Base-by-base conservation (phyloP, 257 asterid genomes). In the Solanum chilense region DNA sequence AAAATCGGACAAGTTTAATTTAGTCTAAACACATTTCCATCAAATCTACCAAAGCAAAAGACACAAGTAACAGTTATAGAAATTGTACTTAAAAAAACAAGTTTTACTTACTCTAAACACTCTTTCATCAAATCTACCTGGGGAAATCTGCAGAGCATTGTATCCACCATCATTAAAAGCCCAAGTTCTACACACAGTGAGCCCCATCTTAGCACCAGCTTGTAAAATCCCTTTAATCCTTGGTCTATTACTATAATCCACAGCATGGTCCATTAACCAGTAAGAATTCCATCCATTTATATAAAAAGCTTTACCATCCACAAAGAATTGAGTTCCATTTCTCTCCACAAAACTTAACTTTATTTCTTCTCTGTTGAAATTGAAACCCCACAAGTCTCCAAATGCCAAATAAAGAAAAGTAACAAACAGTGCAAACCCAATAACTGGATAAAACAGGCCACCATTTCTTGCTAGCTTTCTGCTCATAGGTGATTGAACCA, bases 261-360 rank as follows among this genome's bases (percentile, higher is more conserved):
- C 99, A 85, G 97, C 96, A 87, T 96, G 96, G 85, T 96, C 99
- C 99, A 97, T 97, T 95, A 97, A 88, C 99, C 99, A 97, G 84
- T 97, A 97, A 86, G 99, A 97, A 68, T 97, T 97, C 99, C 99
- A 97, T 5, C 99, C 99, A 90, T 96, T 97, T 83, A 97, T 90
- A 42, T 96, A 94, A 89, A 97, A 95, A 12, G 94, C 97, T 84
- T 82, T 93, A 52, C 98, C 99, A 92, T 97, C 99, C 87, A 94
- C 93, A 62, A 90, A 81, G 90, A 97, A 97, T 89, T 95, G 98
- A 89, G 95, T 94, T 81, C 98, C 99, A 92, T 97, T 97, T 86
- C 99, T 95, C 91, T 91, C 98, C 88, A 97, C 99, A 89, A 94
- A 95, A 84, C 97, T 94, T 88, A 93, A 88, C 60, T 92, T 90